These are phyloP conservation scores for Tricholoma furcatifolium DNA, from an alignment of 768 basidiomycete genomes.

Conservation along the genomic window DNA sequence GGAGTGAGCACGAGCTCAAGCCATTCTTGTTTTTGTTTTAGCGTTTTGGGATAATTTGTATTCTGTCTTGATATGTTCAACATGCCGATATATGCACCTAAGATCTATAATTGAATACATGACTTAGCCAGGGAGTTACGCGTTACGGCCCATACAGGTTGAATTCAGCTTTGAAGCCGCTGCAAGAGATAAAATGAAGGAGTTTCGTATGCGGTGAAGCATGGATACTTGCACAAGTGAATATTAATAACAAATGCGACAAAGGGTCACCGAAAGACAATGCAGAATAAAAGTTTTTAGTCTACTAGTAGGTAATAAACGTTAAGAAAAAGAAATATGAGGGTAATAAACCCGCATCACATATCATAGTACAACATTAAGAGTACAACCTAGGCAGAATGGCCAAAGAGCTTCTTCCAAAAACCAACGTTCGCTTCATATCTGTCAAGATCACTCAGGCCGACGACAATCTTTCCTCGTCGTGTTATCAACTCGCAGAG, in stretches of 20 bases:
- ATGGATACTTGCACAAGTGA: too few species aligned
- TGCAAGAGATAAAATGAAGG: too few species aligned
- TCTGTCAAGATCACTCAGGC: constrained; percentile 40
- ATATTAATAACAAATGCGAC: too few species aligned
- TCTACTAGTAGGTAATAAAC: not conserved
- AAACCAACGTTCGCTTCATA: constrained; percentile 31
- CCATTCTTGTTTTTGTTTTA: not conserved
- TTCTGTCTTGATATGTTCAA: not conserved
- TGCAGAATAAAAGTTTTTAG: too few species aligned
- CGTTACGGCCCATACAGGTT: too few species aligned
- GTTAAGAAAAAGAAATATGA: not conserved
- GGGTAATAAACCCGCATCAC: not conserved
- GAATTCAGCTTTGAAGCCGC: too few species aligned
- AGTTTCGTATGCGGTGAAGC: too few species aligned
- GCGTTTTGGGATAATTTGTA: not conserved
- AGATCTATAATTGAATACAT: too few species aligned
- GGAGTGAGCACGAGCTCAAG: not conserved
- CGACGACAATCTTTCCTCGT: constrained; percentile 40
- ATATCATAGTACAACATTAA: not conserved
- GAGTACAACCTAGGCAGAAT: not conserved
- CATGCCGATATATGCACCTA: too few species aligned
- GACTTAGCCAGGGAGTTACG: too few species aligned
- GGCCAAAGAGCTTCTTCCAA: constrained; percentile 34
- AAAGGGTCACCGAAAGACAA: too few species aligned
- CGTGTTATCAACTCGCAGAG: constrained; percentile 38